These are phyloP conservation scores for Trichosporon ovoides DNA, from an alignment of 1,284 basidiomycete genomes.

Conservation along the genomic window DNA sequence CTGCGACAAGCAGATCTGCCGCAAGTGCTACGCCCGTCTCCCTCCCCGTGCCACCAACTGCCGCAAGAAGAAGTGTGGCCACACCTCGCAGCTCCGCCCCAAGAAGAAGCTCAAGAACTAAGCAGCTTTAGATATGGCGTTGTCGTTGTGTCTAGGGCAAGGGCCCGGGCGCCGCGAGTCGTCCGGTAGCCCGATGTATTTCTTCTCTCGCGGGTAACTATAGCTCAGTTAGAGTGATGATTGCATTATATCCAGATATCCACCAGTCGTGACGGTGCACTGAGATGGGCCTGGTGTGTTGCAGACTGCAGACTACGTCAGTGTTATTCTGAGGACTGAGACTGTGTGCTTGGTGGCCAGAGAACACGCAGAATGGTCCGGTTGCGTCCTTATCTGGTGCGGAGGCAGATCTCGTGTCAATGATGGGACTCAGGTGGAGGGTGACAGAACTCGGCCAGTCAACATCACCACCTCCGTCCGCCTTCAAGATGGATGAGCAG, in stretches of 20 bases:
- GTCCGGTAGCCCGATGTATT: conserved; percentile 29
- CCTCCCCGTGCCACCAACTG: conserved; percentile 99
- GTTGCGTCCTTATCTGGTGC: background rate
- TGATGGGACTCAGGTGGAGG: conserved; percentile 12
- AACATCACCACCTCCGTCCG: background rate
- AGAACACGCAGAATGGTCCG: too few species aligned
- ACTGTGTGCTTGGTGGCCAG: too few species aligned
- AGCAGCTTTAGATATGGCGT: conserved; percentile 15
- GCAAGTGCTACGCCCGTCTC: conserved; percentile 99
- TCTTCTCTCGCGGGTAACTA: conserved; percentile 20
- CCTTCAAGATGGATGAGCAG: conserved; percentile 25
- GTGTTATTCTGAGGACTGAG: too few species aligned
- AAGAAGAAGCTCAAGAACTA: conserved; percentile 82
- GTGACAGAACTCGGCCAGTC: background rate
- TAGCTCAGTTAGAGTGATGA: conserved; percentile 7
- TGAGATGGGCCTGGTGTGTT: too few species aligned
- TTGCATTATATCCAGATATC: background rate
- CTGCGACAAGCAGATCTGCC: conserved; percentile 97
- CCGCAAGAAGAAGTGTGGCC: conserved; percentile 65
- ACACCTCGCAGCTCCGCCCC: conserved; percentile 91
- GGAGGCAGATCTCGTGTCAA: conserved; percentile 9
- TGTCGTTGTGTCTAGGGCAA: conserved; percentile 5
- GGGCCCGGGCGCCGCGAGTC: conserved; percentile 19
- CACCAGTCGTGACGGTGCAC: too few species aligned
- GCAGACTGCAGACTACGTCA: background rate